Evolutionary conservation across 192 early-diverging fungal genomes (phyloP).

Genomic region (Entophlyctis luteolus): DNA sequence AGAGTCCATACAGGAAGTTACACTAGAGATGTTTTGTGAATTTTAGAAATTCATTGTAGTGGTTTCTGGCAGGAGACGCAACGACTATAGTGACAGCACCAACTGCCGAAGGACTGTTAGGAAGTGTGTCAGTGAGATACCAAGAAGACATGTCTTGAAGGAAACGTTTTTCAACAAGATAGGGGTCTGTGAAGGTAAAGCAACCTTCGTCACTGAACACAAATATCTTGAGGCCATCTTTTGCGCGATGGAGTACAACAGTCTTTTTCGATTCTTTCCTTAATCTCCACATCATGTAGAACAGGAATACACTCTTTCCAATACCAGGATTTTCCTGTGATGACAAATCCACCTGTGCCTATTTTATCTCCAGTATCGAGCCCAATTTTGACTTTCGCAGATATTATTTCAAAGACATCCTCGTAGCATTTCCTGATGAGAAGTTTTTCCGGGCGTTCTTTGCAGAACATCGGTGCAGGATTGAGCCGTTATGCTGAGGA

Average conservation of each 20-base stretch:
- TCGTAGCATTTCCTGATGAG: slow-evolving; percentile 1
- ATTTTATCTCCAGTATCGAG: not conserved
- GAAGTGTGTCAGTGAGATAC: slow-evolving; percentile 4
- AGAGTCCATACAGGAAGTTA: slow-evolving; percentile 8
- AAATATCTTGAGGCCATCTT: not conserved
- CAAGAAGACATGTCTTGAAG: not conserved
- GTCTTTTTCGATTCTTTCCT: not conserved
- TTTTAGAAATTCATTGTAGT: slow-evolving; percentile 13
- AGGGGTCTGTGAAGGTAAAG: not conserved
- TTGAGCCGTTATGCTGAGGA: not conserved
- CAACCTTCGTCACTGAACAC: slow-evolving; percentile 2
- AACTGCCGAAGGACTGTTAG: slow-evolving; percentile 9
- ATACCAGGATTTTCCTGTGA: slow-evolving; percentile 4
- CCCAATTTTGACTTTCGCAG: not conserved
- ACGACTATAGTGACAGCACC: slow-evolving; percentile 13
- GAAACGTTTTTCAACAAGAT: not conserved
- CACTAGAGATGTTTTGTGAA: slow-evolving; percentile 8
- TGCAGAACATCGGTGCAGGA: not conserved
- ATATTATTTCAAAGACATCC: slow-evolving; percentile 3
- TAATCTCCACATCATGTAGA: slow-evolving; percentile 10
- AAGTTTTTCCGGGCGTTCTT: not conserved
- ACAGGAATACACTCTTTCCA: slow-evolving; percentile 3
- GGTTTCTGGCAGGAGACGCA: not conserved
- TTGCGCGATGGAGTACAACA: slow-evolving; percentile 2
- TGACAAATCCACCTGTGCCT: not conserved